A percentile compares a stretch with the other conserved stretches of the same genome.
These are phyloP conservation scores for Penicillium sp. DNA, from an alignment of 2,329 filamentous ascomycete genomes.

Conservation along the genomic window DNA sequence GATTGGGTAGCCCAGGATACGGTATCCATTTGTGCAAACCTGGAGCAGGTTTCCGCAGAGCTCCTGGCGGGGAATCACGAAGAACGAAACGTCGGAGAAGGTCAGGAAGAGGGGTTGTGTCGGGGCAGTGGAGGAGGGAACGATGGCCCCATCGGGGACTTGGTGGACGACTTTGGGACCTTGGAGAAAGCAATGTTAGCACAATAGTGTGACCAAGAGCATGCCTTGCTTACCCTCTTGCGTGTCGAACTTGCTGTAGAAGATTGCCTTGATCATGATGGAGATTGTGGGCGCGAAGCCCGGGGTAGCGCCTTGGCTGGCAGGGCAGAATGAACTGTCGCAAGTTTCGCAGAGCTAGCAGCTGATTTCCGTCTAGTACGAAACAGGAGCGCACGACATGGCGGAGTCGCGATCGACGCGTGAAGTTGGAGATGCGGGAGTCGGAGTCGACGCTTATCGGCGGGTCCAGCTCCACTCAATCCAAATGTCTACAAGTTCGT, in stretches of 20 bases:
- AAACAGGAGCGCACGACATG: not conserved
- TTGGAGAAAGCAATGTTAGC: constrained; percentile 26
- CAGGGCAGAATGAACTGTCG: not conserved
- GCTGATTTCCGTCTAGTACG: not conserved
- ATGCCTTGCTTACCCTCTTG: constrained; percentile 46
- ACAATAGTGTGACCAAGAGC: not conserved
- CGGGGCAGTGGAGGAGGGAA: constrained; percentile 46
- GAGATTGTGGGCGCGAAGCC: constrained; percentile 2
- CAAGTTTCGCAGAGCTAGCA: not conserved
- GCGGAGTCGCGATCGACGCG: not conserved
- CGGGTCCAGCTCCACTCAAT: constrained; percentile 5
- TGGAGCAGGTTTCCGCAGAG: constrained; percentile 87
- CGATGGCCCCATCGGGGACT: constrained; percentile 62
- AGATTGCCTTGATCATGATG: constrained; percentile 63
- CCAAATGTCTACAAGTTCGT: not conserved
- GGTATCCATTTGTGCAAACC: constrained; percentile 72
- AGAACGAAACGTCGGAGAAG: constrained; percentile 83
- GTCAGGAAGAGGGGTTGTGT: constrained; percentile 69
- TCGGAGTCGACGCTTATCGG: constrained; percentile 10
- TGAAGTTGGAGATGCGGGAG: constrained; percentile 1
- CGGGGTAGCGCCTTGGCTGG: not conserved
- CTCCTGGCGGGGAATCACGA: constrained; percentile 91
- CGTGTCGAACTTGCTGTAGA: constrained; percentile 67
- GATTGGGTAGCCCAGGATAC: constrained; percentile 83
- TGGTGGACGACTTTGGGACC: constrained; percentile 65